Evolutionary conservation across 179 eudicot species (phyloP), one percentile per base, ranked within the genome.

Genomic region (Spinacia oleracea): DNA sequence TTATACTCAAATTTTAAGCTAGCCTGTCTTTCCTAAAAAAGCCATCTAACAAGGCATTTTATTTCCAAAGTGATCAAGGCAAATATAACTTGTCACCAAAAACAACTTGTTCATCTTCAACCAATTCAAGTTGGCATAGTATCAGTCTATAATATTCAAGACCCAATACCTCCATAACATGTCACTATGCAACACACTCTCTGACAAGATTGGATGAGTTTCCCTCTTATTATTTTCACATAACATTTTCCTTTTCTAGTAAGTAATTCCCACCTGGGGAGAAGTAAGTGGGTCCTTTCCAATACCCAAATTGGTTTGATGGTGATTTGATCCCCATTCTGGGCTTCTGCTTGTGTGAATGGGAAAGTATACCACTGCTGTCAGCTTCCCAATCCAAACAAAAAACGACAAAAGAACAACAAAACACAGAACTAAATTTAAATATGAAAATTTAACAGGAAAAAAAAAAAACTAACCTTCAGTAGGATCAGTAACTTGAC

Each of bases 401-500:
- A 63, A 63, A 27, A 27, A 62, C 6, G 34, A 32, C 42, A 34
- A 64, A 31, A 31, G 34, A 1, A 64, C 29, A 27, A 2, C 16
- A 1, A 35, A 35, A 18, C 16, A 18, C 10, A 9, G 4, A 35
- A 59, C 32, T n/a, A 32, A 48, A 6, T 10, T 9, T 0, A 12
- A 60, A 27, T 2, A 58, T 25, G 16, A 10, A 5, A 56, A 20
- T 38, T 34, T 20, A 0, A 9, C 67, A 78, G 45, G 10, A 10
- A n/a, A 38, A 9, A 25, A 6, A 9, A 45, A 70, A 32, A 18
- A 15, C 70, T 21, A 12, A 82, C 84, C 81, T 82, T 82, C 81
- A 78, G 60, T 74, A 48, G 81, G 84, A 34, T 82, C 64, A 31
- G 84, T 82, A 74, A 82, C 20, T 60, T 82, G 84, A 59, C 76